Percentiles rank a stretch among this genome's conserved stretches.
These are phyloP conservation scores for Candida bentonensis DNA, from an alignment of 805 yeast genomes.

Conservation along the genomic window DNA sequence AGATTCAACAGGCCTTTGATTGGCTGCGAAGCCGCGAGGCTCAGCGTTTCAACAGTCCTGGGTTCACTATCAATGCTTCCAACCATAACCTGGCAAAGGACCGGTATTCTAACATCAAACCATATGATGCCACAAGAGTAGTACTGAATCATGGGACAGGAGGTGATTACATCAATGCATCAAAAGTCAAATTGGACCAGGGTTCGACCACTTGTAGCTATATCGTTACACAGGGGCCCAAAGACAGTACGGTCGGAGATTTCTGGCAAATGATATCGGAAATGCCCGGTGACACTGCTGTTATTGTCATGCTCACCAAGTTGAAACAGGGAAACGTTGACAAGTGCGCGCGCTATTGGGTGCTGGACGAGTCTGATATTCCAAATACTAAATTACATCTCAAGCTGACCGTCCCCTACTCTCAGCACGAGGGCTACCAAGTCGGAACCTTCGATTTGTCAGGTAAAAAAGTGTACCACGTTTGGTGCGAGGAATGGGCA, in stretches of 20 bases:
- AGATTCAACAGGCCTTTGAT: neutral
- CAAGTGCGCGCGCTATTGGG: slow-evolving; percentile 81
- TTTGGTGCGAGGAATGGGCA: slow-evolving; percentile 73
- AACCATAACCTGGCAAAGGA: slow-evolving; percentile 26
- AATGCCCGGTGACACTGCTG: slow-evolving; percentile 52
- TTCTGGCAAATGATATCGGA: slow-evolving; percentile 70
- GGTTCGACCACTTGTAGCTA: slow-evolving; percentile 20
- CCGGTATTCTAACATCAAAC: slow-evolving; percentile 48
- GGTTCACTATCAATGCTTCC: neutral
- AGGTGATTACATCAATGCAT: slow-evolving; percentile 75
- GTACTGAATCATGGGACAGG: slow-evolving; percentile 12
- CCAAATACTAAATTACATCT: slow-evolving; percentile 21
- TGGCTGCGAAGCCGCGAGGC: neutral
- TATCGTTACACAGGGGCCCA: slow-evolving; percentile 88
- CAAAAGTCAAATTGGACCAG: slow-evolving; percentile 39
- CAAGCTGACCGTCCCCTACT: slow-evolving; percentile 7
- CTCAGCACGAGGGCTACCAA: slow-evolving; percentile 13
- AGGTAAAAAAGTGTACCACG: slow-evolving; percentile 31
- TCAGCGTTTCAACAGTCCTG: neutral
- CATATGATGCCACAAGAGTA: slow-evolving; percentile 51
- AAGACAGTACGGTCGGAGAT: slow-evolving; percentile 57
- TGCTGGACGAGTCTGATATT: slow-evolving; percentile 29
- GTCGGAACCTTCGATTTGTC: slow-evolving; percentile 12
- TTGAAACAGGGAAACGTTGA: slow-evolving; percentile 60
- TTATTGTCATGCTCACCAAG: slow-evolving; percentile 65